Evolutionary conservation across 306 rosid species (phyloP), one percentile per base, ranked within the genome.

Genomic region (Prunus salicina): DNA sequence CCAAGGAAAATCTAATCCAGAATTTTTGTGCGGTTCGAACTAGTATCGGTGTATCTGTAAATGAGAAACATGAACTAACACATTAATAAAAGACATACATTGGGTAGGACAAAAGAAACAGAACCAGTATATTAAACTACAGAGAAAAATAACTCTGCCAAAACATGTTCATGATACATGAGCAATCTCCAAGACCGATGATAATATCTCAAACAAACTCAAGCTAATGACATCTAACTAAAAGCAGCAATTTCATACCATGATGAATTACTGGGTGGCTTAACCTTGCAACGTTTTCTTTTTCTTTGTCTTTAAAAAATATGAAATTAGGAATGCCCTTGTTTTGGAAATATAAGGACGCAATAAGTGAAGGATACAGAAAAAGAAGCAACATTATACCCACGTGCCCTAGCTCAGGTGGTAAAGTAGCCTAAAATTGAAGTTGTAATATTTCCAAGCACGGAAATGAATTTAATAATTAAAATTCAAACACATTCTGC

Each of bases 1-100:
- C 1, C 46, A 27, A 60, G 49, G 64, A n/a, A 67, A 78, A 62
- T 32, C 46, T 47, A 73, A 22, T 60, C 71, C 62, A 74, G 12
- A 65, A 19, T 5, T 6, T 11, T 16, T 43, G 8, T 58, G 8
- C 22, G n/a, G n/a, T 18, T 57, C 10, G 8, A 49, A 75, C 30
- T 32, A 30, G 55, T 71, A 55, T 34, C 2, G 5, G 25, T 12
- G 19, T 18, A 28, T 69, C 61, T 50, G 55, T 6, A 52, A 32
- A 22, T 32, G 22, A 9, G 27, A 25, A 52, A 3, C 61, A 20
- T 27, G 45, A 73, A 25, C 25, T 28, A 25, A 38, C 46, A 25
- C 34, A 18, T 25, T 60, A 66, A 12, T 46, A 53, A 20, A 18
- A 50, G 10, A 27, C 0, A 68, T 57, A 14, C 14, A 24, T 8